Conservation (phyloP, 495 filamentous ascomycete species). For the Cenococcum geophilum region DNA sequence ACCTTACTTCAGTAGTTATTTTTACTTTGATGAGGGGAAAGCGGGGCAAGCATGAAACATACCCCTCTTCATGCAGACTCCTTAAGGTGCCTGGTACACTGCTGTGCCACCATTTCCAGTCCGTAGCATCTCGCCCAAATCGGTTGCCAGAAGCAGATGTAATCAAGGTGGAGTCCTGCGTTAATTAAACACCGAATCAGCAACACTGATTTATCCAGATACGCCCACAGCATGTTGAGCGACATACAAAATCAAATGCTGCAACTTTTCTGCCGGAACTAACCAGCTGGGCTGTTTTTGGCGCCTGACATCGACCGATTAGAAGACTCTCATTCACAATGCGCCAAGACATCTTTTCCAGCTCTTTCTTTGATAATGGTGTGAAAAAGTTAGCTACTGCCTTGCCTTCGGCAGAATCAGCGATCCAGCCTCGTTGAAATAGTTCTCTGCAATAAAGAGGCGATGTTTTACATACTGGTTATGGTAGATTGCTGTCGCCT, state of each 20-base stretch:
- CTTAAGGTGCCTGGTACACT: constrained; percentile 60
- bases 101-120: constrained; percentile 94
- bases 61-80: constrained; percentile 67
- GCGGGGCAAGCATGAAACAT: constrained; percentile 12
- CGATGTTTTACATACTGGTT: constrained; percentile 52
- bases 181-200: constrained; percentile 6
- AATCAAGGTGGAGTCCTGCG: constrained; percentile 82
- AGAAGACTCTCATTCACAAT: constrained; percentile 63
- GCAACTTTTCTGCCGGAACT: constrained; percentile 57
- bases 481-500: constrained; percentile 63
- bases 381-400: constrained; percentile 82
- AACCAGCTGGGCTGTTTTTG: constrained; percentile 36
- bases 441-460: neutral
- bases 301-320: constrained; percentile 58
- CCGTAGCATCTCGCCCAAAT: constrained; percentile 60
- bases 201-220: constrained; percentile 8
- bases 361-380: constrained; percentile 76
- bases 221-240: neutral
- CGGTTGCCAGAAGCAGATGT: constrained; percentile 71
- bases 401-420: constrained; percentile 45
- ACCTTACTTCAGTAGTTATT: constrained; percentile 5
- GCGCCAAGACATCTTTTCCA: constrained; percentile 69
- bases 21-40: constrained; percentile 6
- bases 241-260: constrained; percentile 80
- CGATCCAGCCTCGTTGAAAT: neutral